Evolutionary conservation across 345 rosid genomes (phyloP), one percentile per base, ranked within the genome.

Genomic region (Bretschneidera sinensis): DNA sequence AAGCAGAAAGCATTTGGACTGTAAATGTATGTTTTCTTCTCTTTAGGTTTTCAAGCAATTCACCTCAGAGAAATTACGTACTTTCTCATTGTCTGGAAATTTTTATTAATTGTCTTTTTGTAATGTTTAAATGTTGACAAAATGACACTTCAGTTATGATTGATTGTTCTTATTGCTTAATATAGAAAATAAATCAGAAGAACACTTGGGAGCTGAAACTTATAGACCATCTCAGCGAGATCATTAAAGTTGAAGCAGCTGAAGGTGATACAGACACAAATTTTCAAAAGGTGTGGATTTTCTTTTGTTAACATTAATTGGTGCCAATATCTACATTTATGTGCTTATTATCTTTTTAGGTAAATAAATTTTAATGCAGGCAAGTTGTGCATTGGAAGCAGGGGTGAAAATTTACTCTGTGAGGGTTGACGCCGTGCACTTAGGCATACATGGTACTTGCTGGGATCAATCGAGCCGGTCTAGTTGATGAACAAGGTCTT

Each of bases 341-440:
- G 19, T 18, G 9, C n/a, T 34, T 19, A 0, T 47, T 8, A 18
- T 47, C 17, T 43, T 55, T 22, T 3, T 45, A 56, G 34, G 39
- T 13, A 23, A 43, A 54, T 34, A 21, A 20, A 13, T 34, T 56
- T 62, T 25, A 20, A 48, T 33, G 33, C 63, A 79, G 83, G 83
- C 78, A 9, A 75, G 83, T 64, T 79, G 79, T 47, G 69, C 78
- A 0, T 53, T 75, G 43, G 83, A 79, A 71, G 80, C 83, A 13
- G 79, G 75, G 20, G 83, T 75, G 45, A 79, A 68, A 50, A 79
- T 79, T 17, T 79, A 79, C 54, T 69, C 83, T n/a, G 49, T 69
- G 24, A 67, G 83, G 47, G 79, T 75, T 23, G 79, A 79, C 66
- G 62, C 83, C 11, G 59, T 70, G 61, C 83, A 75, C 47, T 57